These are phyloP conservation scores for Limnanthes douglasii DNA, from an alignment of 345 rosid species.

Conservation along the genomic window DNA sequence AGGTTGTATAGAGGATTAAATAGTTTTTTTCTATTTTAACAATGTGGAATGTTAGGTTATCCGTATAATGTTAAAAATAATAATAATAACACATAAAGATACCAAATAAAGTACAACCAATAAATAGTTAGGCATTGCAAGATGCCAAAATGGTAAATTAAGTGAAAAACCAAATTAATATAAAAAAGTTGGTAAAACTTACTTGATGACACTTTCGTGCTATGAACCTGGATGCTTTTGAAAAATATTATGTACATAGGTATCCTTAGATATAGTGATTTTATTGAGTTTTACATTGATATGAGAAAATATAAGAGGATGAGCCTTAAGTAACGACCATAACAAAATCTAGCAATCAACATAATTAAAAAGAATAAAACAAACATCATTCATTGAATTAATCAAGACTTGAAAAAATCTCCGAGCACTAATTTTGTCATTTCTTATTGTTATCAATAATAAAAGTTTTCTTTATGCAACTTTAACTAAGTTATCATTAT, in stretches of 20 bases:
- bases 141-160: no score
- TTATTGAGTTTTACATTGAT: constrained; percentile 42
- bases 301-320: constrained; percentile 69
- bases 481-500: no score
- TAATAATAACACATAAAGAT: not conserved
- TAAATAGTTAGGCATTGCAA: no score
- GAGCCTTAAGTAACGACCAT: constrained; percentile 25
- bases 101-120: no score
- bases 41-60: not conserved
- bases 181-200: constrained; percentile 7
- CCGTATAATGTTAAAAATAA: not conserved
- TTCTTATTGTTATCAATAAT: no score
- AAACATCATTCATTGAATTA: no score
- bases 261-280: constrained; percentile 72
- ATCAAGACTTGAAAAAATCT: no score
- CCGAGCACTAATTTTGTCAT: no score
- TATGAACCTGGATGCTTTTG: constrained; percentile 39
- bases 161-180: no score
- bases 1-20: not conserved
- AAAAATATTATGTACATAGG: constrained; percentile 50
- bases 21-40: not conserved
- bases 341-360: constrained; percentile 1
- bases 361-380: constrained; percentile 1
- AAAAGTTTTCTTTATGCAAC: no score
- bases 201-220: constrained; percentile 56